Base-by-base conservation (phyloP, 495 filamentous ascomycete species). In the Haplographium delicatum region DNA sequence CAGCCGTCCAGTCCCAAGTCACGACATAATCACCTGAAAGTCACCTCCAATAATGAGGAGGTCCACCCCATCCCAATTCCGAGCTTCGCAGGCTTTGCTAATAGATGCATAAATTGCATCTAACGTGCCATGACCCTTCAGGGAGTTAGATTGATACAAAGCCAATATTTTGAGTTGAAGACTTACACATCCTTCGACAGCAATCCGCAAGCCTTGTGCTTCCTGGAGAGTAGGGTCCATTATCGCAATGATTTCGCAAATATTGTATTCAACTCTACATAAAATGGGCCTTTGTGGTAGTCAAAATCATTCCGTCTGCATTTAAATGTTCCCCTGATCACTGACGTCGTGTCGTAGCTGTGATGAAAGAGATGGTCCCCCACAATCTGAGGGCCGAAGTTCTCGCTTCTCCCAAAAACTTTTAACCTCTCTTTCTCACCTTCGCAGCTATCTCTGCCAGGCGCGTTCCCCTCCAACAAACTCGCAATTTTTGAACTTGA, bases 11-110 rank as follows among this genome's bases (percentile, higher is more conserved):
- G 24, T 26, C 24, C 35, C 22, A 27, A 11, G 44, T 24, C 7
- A 44, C 22, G 27, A 15, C n/a, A 24, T 18, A 54, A 33, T 69
- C 26, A 86, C 86, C 71, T 96, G 85, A 47, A 95, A 95, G 61
- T 96, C 90, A 13, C 90, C 90, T 34, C 88, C 85, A 55, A 96
- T 93, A 58, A 96, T 90, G 38, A 95, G 68, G 6, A 91, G 61
- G 61, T 95, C 90, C 15, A 95, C 78, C 18, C 74, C 77, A 53
- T 83, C 76, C 88, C 88, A 96, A 7, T 75, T 72, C 47, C 84
- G 82, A 38, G 75, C 63, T 37, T 79, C 66, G 59, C 80, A 82
- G 10, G 86, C 68, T 30, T 69, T 69, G 15, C 76, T 66, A 20
- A 94, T 75, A 7, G 85, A 82, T 0, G 85, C 78, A 62, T 98